Conservation (phyloP, 2,329 filamentous ascomycete genomes). For the Drechslerella dactyloides region DNA sequence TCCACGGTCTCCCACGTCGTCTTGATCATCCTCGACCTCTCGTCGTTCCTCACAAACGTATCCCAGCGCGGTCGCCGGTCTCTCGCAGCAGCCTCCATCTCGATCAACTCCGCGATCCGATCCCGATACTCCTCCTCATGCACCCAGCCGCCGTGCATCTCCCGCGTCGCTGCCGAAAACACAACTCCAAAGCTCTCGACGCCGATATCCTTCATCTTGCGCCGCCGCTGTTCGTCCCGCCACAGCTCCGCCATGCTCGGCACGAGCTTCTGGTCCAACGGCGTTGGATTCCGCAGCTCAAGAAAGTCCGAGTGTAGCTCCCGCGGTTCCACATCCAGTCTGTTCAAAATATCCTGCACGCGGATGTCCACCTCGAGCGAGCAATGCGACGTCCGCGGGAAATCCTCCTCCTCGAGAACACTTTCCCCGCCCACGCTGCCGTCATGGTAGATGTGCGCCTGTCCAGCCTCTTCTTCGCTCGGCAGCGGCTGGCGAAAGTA, state of each 20-base stretch:
- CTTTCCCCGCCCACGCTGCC: slow-evolving; percentile 68
- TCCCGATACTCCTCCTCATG: slow-evolving; percentile 83
- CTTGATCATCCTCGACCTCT: slow-evolving; percentile 68
- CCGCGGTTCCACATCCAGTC: slow-evolving; percentile 75
- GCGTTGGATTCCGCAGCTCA: slow-evolving; percentile 71
- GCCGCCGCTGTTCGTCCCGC: slow-evolving; percentile 84
- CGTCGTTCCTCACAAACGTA: slow-evolving; percentile 66
- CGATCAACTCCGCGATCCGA: slow-evolving; percentile 69
- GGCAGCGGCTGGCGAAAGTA: slow-evolving; percentile 79
- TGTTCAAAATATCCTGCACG: slow-evolving; percentile 85
- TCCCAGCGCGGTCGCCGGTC: slow-evolving; percentile 66
- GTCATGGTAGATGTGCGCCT: slow-evolving; percentile 79
- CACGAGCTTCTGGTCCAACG: slow-evolving; percentile 78
- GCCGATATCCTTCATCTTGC: slow-evolving; percentile 70
- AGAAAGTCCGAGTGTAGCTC: slow-evolving; percentile 84
- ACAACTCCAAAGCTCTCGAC: slow-evolving; percentile 76
- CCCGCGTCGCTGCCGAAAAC: slow-evolving; percentile 82
- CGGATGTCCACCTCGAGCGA: slow-evolving; percentile 87
- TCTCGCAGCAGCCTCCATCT: slow-evolving; percentile 67
- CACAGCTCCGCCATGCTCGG: slow-evolving; percentile 93
- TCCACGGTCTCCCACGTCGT: slow-evolving; percentile 83
- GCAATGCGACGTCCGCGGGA: slow-evolving; percentile 84
- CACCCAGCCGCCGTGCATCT: slow-evolving; percentile 83
- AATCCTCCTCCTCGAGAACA: slow-evolving; percentile 68
- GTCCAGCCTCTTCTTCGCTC: slow-evolving; percentile 67